Conservation (phyloP, 495 filamentous ascomycete species). For the Cudoniella acicularis region DNA sequence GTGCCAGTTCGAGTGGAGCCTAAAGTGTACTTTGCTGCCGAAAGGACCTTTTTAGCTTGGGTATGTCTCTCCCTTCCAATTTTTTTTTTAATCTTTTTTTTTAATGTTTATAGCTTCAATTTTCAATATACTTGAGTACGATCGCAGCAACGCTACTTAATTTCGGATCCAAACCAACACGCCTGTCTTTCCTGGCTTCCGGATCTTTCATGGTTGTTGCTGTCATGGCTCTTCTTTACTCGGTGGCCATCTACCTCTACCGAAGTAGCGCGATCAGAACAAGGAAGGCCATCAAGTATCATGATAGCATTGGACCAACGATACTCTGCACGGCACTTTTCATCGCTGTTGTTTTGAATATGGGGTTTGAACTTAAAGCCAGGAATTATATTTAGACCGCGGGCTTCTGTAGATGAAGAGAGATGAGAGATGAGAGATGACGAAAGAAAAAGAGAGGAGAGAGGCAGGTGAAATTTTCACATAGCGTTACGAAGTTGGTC, state of each 20-base stretch:
- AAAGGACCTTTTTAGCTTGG: conserved; percentile 95
- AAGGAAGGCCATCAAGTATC: conserved; percentile 78
- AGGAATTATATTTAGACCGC: conserved; percentile 13
- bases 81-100: not conserved
- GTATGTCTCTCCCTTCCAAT: conserved; percentile 40
- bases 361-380: conserved; percentile 54
- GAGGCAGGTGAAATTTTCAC: no score
- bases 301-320: conserved; percentile 83
- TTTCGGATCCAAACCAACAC: conserved; percentile 55
- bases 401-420: not conserved
- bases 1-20: conserved; percentile 95
- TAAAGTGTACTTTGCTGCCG: conserved; percentile 95
- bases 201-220: conserved; percentile 82
- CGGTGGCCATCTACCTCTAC: conserved; percentile 79
- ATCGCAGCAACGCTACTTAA: conserved; percentile 92
- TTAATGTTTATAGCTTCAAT: conserved; percentile 64
- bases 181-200: conserved; percentile 59
- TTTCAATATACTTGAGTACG: conserved; percentile 86
- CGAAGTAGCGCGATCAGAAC: conserved; percentile 78
- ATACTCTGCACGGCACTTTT: conserved; percentile 73
- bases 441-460: no score
- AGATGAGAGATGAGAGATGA: not conserved
- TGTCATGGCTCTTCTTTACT: conserved; percentile 69
- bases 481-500: no score
- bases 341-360: conserved; percentile 70